Evolutionary conservation across 1,284 basidiomycete genomes (phyloP).

Genomic region (Nidula niveotomentosa): DNA sequence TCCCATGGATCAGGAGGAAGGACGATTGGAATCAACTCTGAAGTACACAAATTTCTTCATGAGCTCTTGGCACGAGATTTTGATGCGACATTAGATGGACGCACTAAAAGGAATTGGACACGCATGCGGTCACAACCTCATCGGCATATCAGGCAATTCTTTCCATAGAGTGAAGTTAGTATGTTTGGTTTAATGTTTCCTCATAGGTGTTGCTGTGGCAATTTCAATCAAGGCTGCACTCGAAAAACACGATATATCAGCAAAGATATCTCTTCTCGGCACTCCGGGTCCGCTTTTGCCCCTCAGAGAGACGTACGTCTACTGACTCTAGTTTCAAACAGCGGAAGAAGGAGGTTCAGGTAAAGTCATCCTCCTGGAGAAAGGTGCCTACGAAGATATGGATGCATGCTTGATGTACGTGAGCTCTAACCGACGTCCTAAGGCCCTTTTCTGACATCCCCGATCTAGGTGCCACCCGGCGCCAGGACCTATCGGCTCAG

Average conservation of each 20-base stretch:
- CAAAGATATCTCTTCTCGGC: constrained; percentile 71
- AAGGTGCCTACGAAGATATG: constrained; percentile 67
- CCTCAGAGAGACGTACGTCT: background rate
- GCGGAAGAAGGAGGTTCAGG: constrained; percentile 78
- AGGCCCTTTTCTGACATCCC: background rate
- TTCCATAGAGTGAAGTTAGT: background rate
- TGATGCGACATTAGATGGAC: constrained; percentile 42
- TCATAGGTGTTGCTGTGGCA: constrained; percentile 62
- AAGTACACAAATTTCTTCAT: constrained; percentile 29
- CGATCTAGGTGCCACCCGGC: constrained; percentile 58
- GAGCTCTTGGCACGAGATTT: background rate
- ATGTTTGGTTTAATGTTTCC: background rate
- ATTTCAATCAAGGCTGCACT: constrained; percentile 60
- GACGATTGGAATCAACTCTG: constrained; percentile 72
- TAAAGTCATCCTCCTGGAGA: constrained; percentile 61
- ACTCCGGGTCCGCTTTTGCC: constrained; percentile 56
- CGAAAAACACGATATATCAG: constrained; percentile 55
- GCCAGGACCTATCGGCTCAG: constrained; percentile 54
- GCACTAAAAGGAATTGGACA: constrained; percentile 66
- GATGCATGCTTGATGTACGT: constrained; percentile 65
- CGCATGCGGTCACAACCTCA: constrained; percentile 80
- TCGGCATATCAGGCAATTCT: constrained; percentile 52
- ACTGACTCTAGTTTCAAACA: constrained; percentile 10
- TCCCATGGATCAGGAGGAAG: constrained; percentile 51
- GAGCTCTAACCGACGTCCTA: constrained; percentile 8